Conservation (phyloP, 768 basidiomycete genomes). For the Leucosporidium creatinivorum region DNA sequence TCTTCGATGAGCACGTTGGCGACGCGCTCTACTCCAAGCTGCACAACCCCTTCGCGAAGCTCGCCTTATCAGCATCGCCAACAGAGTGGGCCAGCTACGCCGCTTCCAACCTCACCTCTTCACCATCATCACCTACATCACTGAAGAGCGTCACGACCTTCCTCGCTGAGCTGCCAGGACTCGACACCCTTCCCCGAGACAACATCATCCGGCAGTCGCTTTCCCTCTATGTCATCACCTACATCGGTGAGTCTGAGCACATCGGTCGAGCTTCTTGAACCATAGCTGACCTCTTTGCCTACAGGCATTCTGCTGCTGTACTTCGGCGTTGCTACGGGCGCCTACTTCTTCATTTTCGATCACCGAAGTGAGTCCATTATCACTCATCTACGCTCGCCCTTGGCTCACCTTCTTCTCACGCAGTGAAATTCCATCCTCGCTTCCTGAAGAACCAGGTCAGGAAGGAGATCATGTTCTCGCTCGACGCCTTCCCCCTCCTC, state of each 20-base stretch:
- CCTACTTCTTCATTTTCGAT: slow-evolving; percentile 83
- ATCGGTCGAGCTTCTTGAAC: too few species aligned
- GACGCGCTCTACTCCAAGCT: slow-evolving; percentile 27
- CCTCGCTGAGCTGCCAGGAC: slow-evolving; percentile 15
- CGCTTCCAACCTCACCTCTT: slow-evolving; percentile 11
- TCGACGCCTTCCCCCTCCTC: slow-evolving; percentile 76
- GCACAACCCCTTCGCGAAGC: slow-evolving; percentile 22
- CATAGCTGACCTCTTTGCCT: too few species aligned
- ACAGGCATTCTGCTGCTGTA: slow-evolving; percentile 61
- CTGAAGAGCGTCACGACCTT: neutral
- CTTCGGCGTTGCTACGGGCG: slow-evolving; percentile 73
- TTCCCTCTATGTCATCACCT: slow-evolving; percentile 63
- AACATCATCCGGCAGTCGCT: slow-evolving; percentile 55
- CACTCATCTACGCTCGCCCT: too few species aligned
- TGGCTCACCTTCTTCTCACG: neutral
- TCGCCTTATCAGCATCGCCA: neutral
- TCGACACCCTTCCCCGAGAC: slow-evolving; percentile 19
- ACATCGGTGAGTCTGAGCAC: slow-evolving; percentile 58
- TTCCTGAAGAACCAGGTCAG: slow-evolving; percentile 77
- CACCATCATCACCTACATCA: neutral
- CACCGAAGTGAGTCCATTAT: slow-evolving; percentile 56
- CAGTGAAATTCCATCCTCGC: slow-evolving; percentile 57
- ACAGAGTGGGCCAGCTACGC: too few species aligned
- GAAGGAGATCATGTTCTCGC: slow-evolving; percentile 64
- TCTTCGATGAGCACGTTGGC: slow-evolving; percentile 33